Evolutionary conservation across 2,329 filamentous ascomycete genomes (phyloP).

Genomic region (Dothistroma pini): DNA sequence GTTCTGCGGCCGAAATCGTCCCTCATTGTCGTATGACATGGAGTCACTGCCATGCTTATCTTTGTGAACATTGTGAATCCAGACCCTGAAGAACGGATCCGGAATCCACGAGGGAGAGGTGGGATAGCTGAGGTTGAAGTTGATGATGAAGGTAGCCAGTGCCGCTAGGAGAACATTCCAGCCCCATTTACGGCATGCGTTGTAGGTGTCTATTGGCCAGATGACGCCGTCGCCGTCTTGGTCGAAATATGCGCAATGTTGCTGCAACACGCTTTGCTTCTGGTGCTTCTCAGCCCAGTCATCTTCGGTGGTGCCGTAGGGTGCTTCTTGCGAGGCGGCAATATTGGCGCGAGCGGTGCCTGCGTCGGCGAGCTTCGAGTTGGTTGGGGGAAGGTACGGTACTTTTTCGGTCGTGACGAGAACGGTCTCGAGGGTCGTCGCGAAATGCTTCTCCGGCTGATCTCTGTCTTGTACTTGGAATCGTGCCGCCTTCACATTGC

Average conservation of each 20-base stretch:
- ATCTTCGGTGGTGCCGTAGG: constrained; percentile 41
- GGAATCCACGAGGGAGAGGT: constrained; percentile 43
- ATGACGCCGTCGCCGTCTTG: constrained; percentile 51
- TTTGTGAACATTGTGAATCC: constrained; percentile 39
- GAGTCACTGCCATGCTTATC: constrained; percentile 45
- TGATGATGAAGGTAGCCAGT: constrained; percentile 47
- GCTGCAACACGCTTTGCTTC: constrained; percentile 48
- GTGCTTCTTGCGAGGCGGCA: constrained; percentile 39
- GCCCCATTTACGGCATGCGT: constrained; percentile 46
- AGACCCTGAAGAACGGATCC: constrained; percentile 44
- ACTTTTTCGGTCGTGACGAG: constrained; percentile 14
- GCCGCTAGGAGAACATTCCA: constrained; percentile 45
- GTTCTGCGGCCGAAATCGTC: constrained; percentile 44
- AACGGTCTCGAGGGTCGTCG: constrained; percentile 5
- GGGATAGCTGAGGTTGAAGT: constrained; percentile 50
- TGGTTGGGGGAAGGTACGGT: constrained; percentile 23
- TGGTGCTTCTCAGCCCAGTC: constrained; percentile 36
- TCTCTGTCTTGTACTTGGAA: not conserved
- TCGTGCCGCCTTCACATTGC: not conserved
- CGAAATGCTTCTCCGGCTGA: not conserved
- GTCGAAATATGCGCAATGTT: constrained; percentile 54
- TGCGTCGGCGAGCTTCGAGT: constrained; percentile 25
- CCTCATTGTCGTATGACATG: constrained; percentile 45
- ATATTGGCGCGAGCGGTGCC: constrained; percentile 43
- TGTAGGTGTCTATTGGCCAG: constrained; percentile 51